Evolutionary conservation across 345 rosid species (phyloP).

Genomic region (Populus davidiana): DNA sequence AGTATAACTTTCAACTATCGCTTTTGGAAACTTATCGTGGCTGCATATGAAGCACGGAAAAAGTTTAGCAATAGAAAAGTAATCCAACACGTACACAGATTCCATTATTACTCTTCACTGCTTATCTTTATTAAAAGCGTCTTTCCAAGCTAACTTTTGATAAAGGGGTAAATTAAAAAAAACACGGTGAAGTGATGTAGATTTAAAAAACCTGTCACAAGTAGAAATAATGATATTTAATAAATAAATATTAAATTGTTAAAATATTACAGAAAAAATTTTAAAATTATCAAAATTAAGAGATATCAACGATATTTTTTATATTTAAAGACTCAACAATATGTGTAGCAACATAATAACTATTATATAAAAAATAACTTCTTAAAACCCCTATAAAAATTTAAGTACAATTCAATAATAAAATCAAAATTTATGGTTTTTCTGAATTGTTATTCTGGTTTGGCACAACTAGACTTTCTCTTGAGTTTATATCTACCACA

Average conservation of each 20-base stretch:
- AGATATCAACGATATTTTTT: accelerated
- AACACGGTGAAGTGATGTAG: too few relatives aligned
- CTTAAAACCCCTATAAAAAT: accelerated
- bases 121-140: not conserved
- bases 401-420: too few relatives aligned
- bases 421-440: too few relatives aligned
- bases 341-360: accelerated
- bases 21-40: not conserved
- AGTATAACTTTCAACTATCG: not conserved
- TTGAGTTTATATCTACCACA: too few relatives aligned
- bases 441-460: too few relatives aligned
- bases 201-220: too few relatives aligned
- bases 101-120: not conserved
- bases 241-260: accelerated
- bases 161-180: too few relatives aligned
- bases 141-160: not conserved
- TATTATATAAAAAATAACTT: too few relatives aligned
- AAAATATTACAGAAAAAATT: too few relatives aligned
- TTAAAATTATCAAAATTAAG: too few relatives aligned
- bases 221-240: accelerated
- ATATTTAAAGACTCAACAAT: too few relatives aligned
- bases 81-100: slow-evolving; percentile 10
- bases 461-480: too few relatives aligned
- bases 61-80: not conserved
- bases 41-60: slow-evolving; percentile 6